Base-by-base conservation (phyloP, 495 filamentous ascomycete genomes). In the Penicillium ucsense region DNA sequence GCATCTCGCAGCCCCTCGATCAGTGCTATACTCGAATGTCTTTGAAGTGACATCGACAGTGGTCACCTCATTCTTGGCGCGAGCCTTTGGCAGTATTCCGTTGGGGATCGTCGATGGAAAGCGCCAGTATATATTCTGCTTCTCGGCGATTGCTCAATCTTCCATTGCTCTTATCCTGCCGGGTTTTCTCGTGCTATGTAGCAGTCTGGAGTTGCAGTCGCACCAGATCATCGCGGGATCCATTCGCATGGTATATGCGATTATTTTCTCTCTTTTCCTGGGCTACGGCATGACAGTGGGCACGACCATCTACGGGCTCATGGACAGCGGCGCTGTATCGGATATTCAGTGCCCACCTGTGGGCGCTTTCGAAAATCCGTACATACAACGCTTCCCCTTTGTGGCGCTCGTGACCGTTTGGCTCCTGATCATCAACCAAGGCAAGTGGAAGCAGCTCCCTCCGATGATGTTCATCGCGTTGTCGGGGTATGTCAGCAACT, bases 281-380 rank as follows among this genome's bases (percentile, higher is more conserved):
- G 90, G 89, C 36, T 95, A 88, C 56, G 90, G 89, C 10, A 90
- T 96, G 51, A 95, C 90, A 1, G 86, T 96, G 35, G 90, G 90
- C 29, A 89, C 89, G 0, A 85, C 85, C 3, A 71, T 96, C 27
- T 94, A 92, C 58, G 90, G 90, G 6, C 72, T 88, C 27, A 77
- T 94, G 47, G 85, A 92, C 64, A 40, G 62, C 4, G 66, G 79
- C 12, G 89, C 89, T 9, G 84, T 84, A 0, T 87, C 83, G 9
- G 73, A 70, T 2, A 83, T 84, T 0, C 76, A 66, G 10, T 94
- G 89, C 61, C 61, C 66, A 0, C 67, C 77, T 27, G 69, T 73
- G 0, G 56, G 56, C 0, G 53, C 57, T 4, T 66, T 64, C 39
- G 31, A 45, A 5, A 63, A 63, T 30, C 55, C 56, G 5, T 70